Base-by-base conservation (phyloP, 2,329 filamentous ascomycete genomes). In the Sarocladiaceae sp. region DNA sequence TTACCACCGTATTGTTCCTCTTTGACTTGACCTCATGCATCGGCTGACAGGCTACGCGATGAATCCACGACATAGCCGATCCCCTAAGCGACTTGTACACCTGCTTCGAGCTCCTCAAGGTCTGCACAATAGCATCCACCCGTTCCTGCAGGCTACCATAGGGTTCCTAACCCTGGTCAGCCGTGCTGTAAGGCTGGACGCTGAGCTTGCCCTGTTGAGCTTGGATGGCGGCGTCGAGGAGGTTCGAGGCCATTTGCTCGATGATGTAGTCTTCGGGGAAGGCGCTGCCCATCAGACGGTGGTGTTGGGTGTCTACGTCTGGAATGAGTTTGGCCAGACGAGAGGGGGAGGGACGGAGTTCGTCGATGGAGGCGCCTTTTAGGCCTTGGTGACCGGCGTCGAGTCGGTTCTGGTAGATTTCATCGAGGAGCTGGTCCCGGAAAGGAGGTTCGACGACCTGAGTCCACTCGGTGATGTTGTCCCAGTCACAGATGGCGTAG, bases 91-190 rank as follows among this genome's bases (percentile, higher is more conserved):
- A 62, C 54, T 63, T 65, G 54, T 64, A 58, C 3, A 64, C 55
- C 51, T 63, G 62, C 53, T 65, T 64, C 3, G 59, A 63, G 49
- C 55, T 58, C 20, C 20, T 29, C 17, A 40, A 3, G 22, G 29
- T 29, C 3, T 47, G n/a, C 25, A 42, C 50, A 25, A 66, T 60
- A 22, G 58, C 56, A n/a, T 57, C 57, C 18, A 66, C 52, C 17
- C 63, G 60, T 13, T 51, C 54, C 50, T 46, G 50, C 44, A 65
- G 59, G 35, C 58, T 56, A 36, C 42, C 31, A 52, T 62, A 63
- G 52, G 60, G 57, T 57, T 65, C 63, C 63, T 61, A 66, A 22
- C 56, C 57, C 47, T 62, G 61, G 39, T 64, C 61, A 47, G 59
- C 57, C 52, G 54, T 58, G 52, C 59, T 63, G 61, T 61, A 64